Percentiles rank a stretch among this genome's conserved stretches.
These are phyloP conservation scores for Coccomyxa subellipsoidea DNA, from an alignment of 163 green algal genomes.

Conservation along the genomic window DNA sequence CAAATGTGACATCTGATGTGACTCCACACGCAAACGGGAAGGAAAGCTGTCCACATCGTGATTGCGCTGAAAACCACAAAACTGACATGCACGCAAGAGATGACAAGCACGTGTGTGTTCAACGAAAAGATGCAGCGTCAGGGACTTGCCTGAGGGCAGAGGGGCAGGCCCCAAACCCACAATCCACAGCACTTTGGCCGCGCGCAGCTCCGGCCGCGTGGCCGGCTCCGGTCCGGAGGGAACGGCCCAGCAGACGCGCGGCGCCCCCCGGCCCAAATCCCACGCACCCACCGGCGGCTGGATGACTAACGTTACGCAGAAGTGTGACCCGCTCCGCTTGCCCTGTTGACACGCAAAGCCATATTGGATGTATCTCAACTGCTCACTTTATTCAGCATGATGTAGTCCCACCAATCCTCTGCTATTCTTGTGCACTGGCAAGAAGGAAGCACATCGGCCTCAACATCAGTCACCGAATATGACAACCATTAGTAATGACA, in stretches of 20 bases:
- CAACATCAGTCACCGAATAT: no score
- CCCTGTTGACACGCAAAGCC: neutral
- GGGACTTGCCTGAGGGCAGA: neutral
- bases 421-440: no score
- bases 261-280: neutral
- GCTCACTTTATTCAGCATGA: no score
- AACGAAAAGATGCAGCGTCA: neutral
- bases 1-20: no score
- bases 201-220: constrained; percentile 12
- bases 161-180: constrained; percentile 9
- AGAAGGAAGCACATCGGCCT: no score
- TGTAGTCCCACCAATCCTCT: no score
- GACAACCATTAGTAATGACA: no score
- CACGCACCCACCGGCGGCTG: constrained; percentile 38
- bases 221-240: constrained; percentile 3
- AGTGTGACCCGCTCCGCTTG: constrained; percentile 30
- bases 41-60: no score
- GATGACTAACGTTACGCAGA: constrained; percentile 68
- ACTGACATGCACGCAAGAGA: neutral
- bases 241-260: constrained; percentile 28
- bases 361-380: no score
- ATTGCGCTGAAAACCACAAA: neutral
- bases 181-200: constrained; percentile 36
- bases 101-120: neutral
- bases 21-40: no score